Evolutionary conservation across 768 basidiomycete genomes (phyloP).

Genomic region (Auricularia auricula-judae): DNA sequence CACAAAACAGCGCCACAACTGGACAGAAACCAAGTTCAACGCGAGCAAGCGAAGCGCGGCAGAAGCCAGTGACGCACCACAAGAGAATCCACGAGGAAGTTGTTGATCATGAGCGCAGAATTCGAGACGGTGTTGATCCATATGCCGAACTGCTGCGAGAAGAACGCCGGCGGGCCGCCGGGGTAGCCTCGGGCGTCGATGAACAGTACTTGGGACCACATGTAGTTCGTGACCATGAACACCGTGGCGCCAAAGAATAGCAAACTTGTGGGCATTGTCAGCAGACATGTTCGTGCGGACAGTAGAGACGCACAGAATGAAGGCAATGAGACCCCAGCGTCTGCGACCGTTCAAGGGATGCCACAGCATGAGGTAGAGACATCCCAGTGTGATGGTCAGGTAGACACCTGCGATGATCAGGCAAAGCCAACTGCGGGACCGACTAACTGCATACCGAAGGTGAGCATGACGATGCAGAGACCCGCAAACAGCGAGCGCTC

Average conservation of each 20-base stretch:
- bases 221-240: neutral
- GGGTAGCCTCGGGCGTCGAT: neutral
- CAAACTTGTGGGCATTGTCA: neutral
- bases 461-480: neutral
- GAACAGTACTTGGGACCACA: neutral
- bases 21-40: neutral
- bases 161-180: neutral
- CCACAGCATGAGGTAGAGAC: neutral
- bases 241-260: neutral
- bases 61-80: neutral
- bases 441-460: neutral
- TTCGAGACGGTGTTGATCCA: neutral
- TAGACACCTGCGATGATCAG: neutral
- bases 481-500: neutral
- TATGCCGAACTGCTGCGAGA: neutral
- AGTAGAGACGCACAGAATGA: neutral
- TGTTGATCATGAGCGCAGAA: neutral
- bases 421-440: neutral
- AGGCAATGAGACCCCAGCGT: neutral
- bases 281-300: neutral
- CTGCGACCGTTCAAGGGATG: neutral
- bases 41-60: neutral
- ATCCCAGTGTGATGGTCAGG: neutral
- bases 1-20: neutral
- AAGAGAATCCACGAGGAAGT: neutral